These are phyloP conservation scores for Fusarium pseudograminearum DNA, from an alignment of 2,329 filamentous ascomycete species.

Conservation along the genomic window DNA sequence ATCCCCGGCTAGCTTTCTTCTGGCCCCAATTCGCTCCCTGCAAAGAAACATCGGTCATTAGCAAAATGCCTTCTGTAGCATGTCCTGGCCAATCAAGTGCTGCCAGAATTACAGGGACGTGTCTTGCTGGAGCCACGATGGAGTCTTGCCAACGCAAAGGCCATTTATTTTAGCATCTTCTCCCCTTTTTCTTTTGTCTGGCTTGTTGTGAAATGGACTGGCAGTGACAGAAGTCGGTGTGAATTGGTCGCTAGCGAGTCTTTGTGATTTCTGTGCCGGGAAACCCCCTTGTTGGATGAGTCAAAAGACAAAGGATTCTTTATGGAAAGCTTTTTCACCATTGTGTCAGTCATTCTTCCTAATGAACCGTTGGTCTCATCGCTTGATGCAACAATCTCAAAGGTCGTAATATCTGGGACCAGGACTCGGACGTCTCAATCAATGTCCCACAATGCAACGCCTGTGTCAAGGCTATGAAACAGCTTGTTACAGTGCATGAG, in stretches of 20 bases:
- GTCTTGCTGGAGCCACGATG: conserved; percentile 31
- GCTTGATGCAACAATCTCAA: conserved; percentile 42
- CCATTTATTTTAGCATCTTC: conserved; percentile 33
- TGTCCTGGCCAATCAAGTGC: conserved; percentile 37
- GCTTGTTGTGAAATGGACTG: conserved; percentile 39
- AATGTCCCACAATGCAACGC: conserved; percentile 31
- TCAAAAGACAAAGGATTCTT: conserved; percentile 9
- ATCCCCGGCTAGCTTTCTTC: conserved; percentile 33
- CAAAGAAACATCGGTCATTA: conserved; percentile 36
- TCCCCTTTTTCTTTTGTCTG: conserved; percentile 41
- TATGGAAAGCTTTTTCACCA: background rate
- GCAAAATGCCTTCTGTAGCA: conserved; percentile 18
- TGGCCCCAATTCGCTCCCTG: conserved; percentile 38
- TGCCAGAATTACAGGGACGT: conserved; percentile 34
- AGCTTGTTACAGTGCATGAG: conserved; percentile 17
- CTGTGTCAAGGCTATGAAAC: conserved; percentile 44
- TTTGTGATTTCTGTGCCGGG: conserved; percentile 13
- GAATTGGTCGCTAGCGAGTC: conserved; percentile 20
- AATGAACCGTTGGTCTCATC: conserved; percentile 24
- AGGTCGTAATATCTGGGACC: conserved; percentile 27
- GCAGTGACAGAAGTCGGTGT: conserved; percentile 23
- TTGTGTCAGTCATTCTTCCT: conserved; percentile 7
- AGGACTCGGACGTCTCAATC: conserved; percentile 30
- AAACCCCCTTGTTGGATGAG: conserved; percentile 16
- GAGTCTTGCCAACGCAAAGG: conserved; percentile 24